Base-by-base conservation (phyloP, 768 basidiomycete species). In the Hericium erinaceus region DNA sequence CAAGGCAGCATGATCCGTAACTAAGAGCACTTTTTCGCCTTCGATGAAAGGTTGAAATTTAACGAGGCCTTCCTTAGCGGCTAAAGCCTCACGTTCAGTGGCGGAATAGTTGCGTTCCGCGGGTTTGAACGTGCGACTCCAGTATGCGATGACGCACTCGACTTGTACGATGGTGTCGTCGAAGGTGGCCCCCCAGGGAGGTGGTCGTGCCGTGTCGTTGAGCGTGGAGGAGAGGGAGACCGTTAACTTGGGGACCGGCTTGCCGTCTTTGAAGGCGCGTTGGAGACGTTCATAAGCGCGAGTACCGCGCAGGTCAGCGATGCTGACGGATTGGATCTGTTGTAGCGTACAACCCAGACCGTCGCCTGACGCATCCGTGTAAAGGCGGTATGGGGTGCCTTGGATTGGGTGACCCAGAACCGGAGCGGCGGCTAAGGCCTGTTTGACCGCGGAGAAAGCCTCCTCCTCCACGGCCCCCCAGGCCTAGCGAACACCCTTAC, bases 311-410 rank as follows among this genome's bases (percentile, higher is more conserved):
- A 66, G 49, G 46, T 67, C 64, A 7, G 15, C 39, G 2, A 64
- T 48, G 8, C 26, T 54, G 16, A 67, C 67, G 1, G 55, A 41
- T 40, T 67, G 66, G 11, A 67, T 56, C 54, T 68, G 67, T 39
- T 67, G 62, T 39, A 67, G 48, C 4, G 55, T 52, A 15, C 60
- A 59, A 10, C 59, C 68, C 2, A 69, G 48, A 8, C 54, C 68
- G 0, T 57, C 46, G 60, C 22, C 22, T 2, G 22, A 66, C 0
- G 68, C 67, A 51, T 76, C 73, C 0, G 72, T 68, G 49, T 75
- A 75, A 0, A 76, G 55, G 10, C 69, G 60, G 55, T 75, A 76
- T 0, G 70, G 70, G 38, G 24, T 20, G 0, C 70, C 68, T 9
- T 58, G 58, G 0, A 65, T 66, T 0, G 73, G 64, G 56, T 73